Percentiles rank a stretch among this genome's conserved stretches.
Conservation (phyloP, 2,329 filamentous ascomycete species). For the Venturia nashicola region DNA sequence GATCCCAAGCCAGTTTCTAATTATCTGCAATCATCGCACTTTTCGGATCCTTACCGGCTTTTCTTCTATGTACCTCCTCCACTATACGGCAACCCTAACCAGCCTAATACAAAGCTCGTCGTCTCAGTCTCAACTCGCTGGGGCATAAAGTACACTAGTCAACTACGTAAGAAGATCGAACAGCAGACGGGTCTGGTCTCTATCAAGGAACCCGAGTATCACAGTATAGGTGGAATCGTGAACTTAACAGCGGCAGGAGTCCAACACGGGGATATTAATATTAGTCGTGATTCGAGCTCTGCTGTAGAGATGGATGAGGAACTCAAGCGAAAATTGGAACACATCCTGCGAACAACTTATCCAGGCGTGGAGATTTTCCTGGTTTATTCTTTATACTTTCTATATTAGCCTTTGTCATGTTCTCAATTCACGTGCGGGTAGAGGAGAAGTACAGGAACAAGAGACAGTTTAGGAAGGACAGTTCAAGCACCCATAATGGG, state of each 20-base stretch:
- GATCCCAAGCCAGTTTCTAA: neutral
- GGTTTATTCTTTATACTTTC: neutral
- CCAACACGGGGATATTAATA: neutral
- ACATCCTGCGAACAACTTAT: neutral
- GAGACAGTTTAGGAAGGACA: neutral
- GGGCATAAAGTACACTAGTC: neutral
- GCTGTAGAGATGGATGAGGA: neutral
- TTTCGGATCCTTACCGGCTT: neutral
- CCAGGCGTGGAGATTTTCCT: neutral
- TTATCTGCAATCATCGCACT: neutral
- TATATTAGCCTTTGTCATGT: neutral
- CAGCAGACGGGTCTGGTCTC: neutral
- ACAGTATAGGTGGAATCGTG: neutral
- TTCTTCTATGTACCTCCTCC: neutral
- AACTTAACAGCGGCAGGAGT: neutral
- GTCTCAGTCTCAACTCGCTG: neutral
- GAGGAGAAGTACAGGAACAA: neutral
- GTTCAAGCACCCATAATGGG: too few relatives aligned
- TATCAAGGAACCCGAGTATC: neutral
- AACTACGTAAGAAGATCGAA: neutral
- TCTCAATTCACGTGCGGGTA: neutral
- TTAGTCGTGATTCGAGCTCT: neutral
- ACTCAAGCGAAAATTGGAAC: neutral
- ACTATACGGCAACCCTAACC: neutral
- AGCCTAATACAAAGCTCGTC: neutral